Evolutionary conservation across 768 basidiomycete genomes (phyloP), one percentile per base, ranked within the genome.

Genomic region (Paxillus rubicundulus): DNA sequence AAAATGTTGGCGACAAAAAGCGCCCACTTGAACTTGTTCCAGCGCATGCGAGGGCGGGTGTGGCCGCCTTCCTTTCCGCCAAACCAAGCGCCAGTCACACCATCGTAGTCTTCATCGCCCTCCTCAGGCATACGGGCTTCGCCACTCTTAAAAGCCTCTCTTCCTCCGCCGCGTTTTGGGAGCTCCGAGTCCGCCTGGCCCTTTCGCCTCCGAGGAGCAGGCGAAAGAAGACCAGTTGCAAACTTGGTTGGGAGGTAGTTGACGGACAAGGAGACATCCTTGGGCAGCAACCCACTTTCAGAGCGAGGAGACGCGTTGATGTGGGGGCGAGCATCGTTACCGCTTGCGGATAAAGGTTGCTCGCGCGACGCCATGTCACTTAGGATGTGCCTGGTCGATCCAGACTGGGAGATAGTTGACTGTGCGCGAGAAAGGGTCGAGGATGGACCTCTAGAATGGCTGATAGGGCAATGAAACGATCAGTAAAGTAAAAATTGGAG

Each of bases 11-110:
- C 72, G 43, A 81, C 40, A 67, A 92, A 86, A 4, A 93, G 67
- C 10, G 77, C 71, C 89, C 89, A 92, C 67, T 94, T 93, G 78
- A 92, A 93, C 56, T 75, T 79, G 63, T 84, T 92, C 91, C 91
- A 94, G 14, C 84, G 73, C 51, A 87, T 69, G 33, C 66, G 69
- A 59, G 76, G 67, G 54, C 72, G 70, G 1, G 62, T 64, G 53
- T 69, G 70, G 49, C 72, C 71, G 28, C 69, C 67, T 45, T 68
- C 71, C 36, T 75, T 74, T 51, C 61, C 70, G 17, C 61, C 69
- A 63, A 78, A 80, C 68, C 71, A 73, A 24, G 65, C 65, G 40
- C 72, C 66, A 18, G 53, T 57, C 17, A 69, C 60, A 8, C 68
- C 73, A 54, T 84, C 81, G 57, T 82, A 80, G 62, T 83, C 82